Evolutionary conservation across 2,329 filamentous ascomycete genomes (phyloP), one percentile per base, ranked within the genome.

Genomic region (Curvularia sp.): DNA sequence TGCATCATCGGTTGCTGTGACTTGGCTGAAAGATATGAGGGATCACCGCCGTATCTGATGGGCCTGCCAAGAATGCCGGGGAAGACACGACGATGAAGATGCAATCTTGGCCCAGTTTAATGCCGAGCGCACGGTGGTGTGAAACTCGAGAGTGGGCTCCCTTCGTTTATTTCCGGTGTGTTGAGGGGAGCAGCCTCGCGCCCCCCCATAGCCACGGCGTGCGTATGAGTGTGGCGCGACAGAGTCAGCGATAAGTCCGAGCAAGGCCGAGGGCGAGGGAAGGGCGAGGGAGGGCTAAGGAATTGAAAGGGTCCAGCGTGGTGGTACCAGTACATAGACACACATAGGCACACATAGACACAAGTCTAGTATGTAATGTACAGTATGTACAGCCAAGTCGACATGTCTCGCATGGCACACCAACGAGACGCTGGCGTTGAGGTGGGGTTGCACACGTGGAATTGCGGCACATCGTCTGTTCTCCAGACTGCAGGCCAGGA

Each of bases 351-450:
- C n/a, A n/a, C n/a, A n/a, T n/a, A n/a, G n/a, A n/a, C n/a, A n/a
- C n/a, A n/a, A n/a, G n/a, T n/a, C n/a, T n/a, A n/a, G n/a, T 34
- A 34, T 60, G 67, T 63, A 60, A 65, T 58, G 64, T 61, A 55
- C 59, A 59, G 59, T 59, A 57, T 55, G 58, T 48, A 59, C 56
- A 63, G 63, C 62, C 68, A 72, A 72, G 68, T 61, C 53, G 59
- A 41, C 47, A 73, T 75, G 72, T 75, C 73, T 72, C 68, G 71
- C 70, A 73, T 71, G 65, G 57, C 60, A 65, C 48, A 46, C 60
- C 61, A 66, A 69, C 67, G 60, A 61, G 60, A 62, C 65, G 58
- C 55, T 55, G 46, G 38, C 57, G 15, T 61, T 57, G 64, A 45
- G 51, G 63, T 63, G 67, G 71, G 63, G 62, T 65, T 59, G 56